Percentiles rank a stretch among this genome's conserved stretches.
Conservation (phyloP, 176 grass and related monocot species). For the Pontederia paniculata region DNA sequence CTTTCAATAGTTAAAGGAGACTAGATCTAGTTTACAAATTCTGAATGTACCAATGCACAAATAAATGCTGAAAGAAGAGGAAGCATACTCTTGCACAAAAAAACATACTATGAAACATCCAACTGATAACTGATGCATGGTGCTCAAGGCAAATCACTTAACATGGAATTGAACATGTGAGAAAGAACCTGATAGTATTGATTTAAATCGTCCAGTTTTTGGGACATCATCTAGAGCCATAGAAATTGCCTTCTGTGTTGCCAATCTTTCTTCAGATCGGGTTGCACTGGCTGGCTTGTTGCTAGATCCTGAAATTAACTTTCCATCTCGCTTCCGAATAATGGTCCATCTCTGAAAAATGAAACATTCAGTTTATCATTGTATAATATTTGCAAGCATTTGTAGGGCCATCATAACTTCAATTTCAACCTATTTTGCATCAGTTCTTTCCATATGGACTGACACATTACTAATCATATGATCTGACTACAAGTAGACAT, state of each 20-base stretch:
- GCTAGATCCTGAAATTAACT: constrained; percentile 14
- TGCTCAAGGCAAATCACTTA: background rate
- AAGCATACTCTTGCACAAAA: too few relatives aligned
- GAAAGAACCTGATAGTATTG: constrained; percentile 37
- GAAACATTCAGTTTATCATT: background rate
- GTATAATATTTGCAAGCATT: constrained; percentile 4
- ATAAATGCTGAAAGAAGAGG: too few relatives aligned
- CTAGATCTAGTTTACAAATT: too few relatives aligned
- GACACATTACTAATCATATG: too few relatives aligned
- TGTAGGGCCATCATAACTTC: background rate
- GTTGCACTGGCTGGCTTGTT: constrained; percentile 24
- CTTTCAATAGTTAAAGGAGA: too few relatives aligned
- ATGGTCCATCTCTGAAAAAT: constrained; percentile 66
- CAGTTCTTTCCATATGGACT: background rate
- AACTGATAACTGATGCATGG: background rate
- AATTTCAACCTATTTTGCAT: background rate
- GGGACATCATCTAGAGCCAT: constrained; percentile 40
- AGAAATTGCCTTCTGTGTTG: constrained; percentile 41
- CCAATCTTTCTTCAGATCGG: constrained; percentile 45
- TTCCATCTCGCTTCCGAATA: constrained; percentile 51
- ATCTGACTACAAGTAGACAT: too few relatives aligned
- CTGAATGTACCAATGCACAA: too few relatives aligned
- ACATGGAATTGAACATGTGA: background rate
- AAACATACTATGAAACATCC: background rate
- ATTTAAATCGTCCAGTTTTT: constrained; percentile 10